Evolutionary conservation across 208 protist species (phyloP).

Genomic region (Leptomonas seymouri): DNA sequence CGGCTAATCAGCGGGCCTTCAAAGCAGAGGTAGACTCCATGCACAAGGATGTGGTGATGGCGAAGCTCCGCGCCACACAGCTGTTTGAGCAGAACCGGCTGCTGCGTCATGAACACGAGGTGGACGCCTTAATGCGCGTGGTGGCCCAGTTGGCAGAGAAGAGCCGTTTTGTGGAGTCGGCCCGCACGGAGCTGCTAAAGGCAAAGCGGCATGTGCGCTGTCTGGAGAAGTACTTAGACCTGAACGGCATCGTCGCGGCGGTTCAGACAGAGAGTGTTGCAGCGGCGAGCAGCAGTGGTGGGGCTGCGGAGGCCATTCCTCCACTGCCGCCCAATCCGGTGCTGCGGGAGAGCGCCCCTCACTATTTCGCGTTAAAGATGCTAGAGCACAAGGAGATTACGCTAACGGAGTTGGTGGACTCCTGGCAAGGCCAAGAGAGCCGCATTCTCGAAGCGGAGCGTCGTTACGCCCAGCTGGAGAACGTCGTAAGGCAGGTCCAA

Average conservation of each 20-base stretch:
- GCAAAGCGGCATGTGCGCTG: conserved; percentile 61
- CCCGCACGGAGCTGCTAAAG: conserved; percentile 40
- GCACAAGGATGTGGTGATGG: conserved; percentile 47
- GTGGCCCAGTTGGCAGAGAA: conserved; percentile 59
- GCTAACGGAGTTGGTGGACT: conserved; percentile 78
- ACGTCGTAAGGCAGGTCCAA: conserved; percentile 40
- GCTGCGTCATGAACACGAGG: conserved; percentile 50
- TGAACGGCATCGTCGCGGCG: conserved; percentile 63
- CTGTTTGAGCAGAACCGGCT: conserved; percentile 46
- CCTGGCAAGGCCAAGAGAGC: conserved; percentile 66
- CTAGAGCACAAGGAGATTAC: conserved; percentile 79
- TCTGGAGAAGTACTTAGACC: conserved; percentile 67
- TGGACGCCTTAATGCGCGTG: conserved; percentile 68
- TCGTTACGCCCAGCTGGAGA: conserved; percentile 42
- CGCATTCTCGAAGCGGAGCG: conserved; percentile 46
- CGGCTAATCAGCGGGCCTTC: conserved; percentile 37
- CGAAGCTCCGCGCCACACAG: conserved; percentile 52
- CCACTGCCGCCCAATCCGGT: conserved; percentile 5
- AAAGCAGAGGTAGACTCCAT: conserved; percentile 47
- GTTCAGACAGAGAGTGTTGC: conserved; percentile 22
- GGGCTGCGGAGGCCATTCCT: background rate
- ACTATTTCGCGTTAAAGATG: conserved; percentile 77
- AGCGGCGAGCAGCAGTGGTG: background rate
- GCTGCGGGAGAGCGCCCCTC: conserved; percentile 44
- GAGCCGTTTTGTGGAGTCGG: conserved; percentile 44